Evolutionary conservation across 495 filamentous ascomycete genomes (phyloP).

Genomic region (Viridothelium virens): DNA sequence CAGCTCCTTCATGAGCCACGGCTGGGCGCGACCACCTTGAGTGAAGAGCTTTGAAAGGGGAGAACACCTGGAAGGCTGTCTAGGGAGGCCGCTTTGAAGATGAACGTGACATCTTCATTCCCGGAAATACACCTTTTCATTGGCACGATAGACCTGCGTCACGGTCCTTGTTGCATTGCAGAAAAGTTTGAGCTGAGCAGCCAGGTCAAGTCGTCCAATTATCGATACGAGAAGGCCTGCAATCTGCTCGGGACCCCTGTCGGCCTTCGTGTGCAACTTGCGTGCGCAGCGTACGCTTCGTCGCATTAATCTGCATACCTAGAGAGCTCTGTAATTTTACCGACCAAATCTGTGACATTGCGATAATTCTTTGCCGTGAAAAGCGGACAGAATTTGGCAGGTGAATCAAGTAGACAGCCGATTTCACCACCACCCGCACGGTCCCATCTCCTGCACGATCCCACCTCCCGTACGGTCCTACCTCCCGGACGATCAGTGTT

Average conservation of each 20-base stretch:
- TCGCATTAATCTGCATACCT: neutral
- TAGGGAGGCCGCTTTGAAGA: neutral
- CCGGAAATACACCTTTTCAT: neutral
- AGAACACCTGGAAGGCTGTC: too few relatives aligned
- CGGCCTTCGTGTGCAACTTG: neutral
- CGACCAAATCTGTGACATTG: neutral
- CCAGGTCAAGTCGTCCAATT: neutral
- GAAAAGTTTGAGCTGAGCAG: neutral
- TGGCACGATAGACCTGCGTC: neutral
- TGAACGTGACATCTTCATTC: neutral
- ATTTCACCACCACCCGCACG: neutral
- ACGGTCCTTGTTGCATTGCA: neutral
- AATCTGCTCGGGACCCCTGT: neutral
- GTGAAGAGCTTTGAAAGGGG: too few relatives aligned
- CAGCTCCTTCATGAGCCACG: too few relatives aligned
- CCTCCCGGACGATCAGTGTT: too few relatives aligned
- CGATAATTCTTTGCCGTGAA: too few relatives aligned
- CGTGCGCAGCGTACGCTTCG: neutral
- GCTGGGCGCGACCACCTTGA: too few relatives aligned
- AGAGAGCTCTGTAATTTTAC: neutral
- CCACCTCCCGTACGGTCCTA: too few relatives aligned
- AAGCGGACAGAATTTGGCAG: neutral
- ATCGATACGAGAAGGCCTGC: neutral
- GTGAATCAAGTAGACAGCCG: neutral
- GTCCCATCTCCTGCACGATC: neutral